phyloP scores from a whole-genome alignment of 2,329 filamentous ascomycete species.

The Beauveria brongniartii region DNA sequence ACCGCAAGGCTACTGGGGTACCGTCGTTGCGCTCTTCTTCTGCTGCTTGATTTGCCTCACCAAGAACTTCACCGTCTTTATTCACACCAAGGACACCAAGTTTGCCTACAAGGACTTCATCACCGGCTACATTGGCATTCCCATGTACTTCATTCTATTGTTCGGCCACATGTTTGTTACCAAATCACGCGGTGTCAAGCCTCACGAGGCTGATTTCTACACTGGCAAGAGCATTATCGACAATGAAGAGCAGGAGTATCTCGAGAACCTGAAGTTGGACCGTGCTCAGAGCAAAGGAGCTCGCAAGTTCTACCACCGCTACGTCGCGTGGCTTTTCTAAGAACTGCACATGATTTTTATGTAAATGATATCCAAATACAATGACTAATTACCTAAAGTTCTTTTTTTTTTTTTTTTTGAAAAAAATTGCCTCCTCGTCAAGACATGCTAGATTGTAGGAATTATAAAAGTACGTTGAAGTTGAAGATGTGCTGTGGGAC shows the following conservation, averaged over 20 bases:
- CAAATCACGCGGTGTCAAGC: constrained; percentile 44
- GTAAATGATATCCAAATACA: constrained; percentile 3
- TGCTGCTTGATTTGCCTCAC: constrained; percentile 68
- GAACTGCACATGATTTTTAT: not conserved
- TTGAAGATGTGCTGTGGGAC: not conserved
- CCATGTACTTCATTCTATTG: constrained; percentile 62
- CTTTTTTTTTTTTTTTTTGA: too few species aligned
- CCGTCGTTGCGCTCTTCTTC: constrained; percentile 58
- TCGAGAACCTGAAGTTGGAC: constrained; percentile 33
- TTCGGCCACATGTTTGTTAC: constrained; percentile 57
- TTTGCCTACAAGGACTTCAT: constrained; percentile 73
- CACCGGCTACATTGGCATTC: constrained; percentile 70
- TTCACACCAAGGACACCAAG: constrained; percentile 38
- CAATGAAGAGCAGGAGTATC: constrained; percentile 61
- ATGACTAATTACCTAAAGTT: not conserved
- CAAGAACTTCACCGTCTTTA: constrained; percentile 75
- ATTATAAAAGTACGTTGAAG: too few species aligned
- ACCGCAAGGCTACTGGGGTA: constrained; percentile 64
- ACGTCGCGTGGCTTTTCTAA: constrained; percentile 31
- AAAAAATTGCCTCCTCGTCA: too few species aligned
- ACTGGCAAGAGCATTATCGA: constrained; percentile 67
- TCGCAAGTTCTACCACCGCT: constrained; percentile 29
- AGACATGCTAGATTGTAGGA: too few species aligned
- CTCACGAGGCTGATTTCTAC: constrained; percentile 59
- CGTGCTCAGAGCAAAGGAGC: constrained; percentile 20